Base-by-base conservation (phyloP, 1,139 yeast species). In the Yamadazyma songkhlaensis region DNA sequence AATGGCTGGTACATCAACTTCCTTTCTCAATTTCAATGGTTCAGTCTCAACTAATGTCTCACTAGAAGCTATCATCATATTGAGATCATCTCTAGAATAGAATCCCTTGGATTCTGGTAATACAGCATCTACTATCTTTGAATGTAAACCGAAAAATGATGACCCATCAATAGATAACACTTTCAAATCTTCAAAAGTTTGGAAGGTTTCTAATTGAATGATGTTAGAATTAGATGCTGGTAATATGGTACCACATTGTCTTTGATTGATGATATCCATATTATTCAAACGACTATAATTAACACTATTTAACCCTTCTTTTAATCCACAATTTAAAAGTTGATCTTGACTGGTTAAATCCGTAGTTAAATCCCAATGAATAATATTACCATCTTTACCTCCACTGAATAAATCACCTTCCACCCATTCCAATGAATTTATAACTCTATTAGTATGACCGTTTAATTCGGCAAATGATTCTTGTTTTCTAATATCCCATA, bases 401-500 rank as follows among this genome's bases (percentile, higher is more conserved):
- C 87, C 85, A 1, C 84, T 70, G 53, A 81, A 79, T 30, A 85
- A 54, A 49, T 79, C 83, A 25, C 71, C 64, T 9, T 68, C 61
- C 39, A 71, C 62, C 95, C 95, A 86, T 47, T 79, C 79, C 24
- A 85, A 54, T 17, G 79, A 63, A 11, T 79, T 75, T 11, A 84
- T 67, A 25, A 58, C 53, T 33, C 47, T 50, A 42, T 77, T 81
- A 7, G 65, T 57, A 52, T 83, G 89, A 1, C 87, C 87, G 6
- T 62, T 55, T 28, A 84, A 62, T 26, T 65, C 62, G 7, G 79
- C 74, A 41, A 78, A 64, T 7, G 81, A 79, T 12, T 70, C 74
- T 35, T 77, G 68, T 49, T 71, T 74, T 43, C 95, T 69, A 32
- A 84, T 75, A 60, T 86, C 95, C 94, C 95, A 86, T 31, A 86